Conservation (phyloP, 495 filamentous ascomycete genomes). For the Neurospora sp. region DNA sequence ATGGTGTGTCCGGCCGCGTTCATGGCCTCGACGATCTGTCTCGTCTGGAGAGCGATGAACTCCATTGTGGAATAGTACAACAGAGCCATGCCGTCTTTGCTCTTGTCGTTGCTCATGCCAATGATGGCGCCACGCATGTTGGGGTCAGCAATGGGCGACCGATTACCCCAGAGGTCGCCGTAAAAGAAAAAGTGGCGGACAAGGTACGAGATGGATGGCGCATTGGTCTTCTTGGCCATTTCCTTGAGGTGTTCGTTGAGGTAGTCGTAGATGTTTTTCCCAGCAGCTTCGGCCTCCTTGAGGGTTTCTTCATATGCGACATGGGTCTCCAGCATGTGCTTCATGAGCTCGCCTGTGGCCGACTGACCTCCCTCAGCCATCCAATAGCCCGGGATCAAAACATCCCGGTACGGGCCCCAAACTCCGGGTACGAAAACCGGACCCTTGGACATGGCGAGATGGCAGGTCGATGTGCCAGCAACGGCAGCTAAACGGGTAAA, state of each 20-base stretch:
- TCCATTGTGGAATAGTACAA: conserved; percentile 93
- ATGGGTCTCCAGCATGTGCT: conserved; percentile 89
- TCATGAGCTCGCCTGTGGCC: conserved; percentile 87
- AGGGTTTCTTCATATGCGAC: conserved; percentile 70
- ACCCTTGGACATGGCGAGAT: conserved; percentile 86
- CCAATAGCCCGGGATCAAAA: conserved; percentile 84
- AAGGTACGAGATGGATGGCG: conserved; percentile 72
- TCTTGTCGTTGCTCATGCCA: conserved; percentile 75
- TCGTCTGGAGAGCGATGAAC: conserved; percentile 93
- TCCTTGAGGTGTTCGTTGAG: conserved; percentile 80
- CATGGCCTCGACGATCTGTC: conserved; percentile 90
- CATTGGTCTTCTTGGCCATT: conserved; percentile 53
- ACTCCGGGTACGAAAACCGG: conserved; percentile 89
- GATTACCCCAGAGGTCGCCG: conserved; percentile 95
- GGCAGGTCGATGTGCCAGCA: conserved; percentile 93
- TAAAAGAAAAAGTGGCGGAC: conserved; percentile 96
- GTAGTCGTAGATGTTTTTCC: conserved; percentile 85
- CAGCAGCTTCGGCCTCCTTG: conserved; percentile 64
- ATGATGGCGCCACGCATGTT: conserved; percentile 84
- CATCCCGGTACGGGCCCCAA: conserved; percentile 94
- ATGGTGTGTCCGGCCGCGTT: conserved; percentile 77
- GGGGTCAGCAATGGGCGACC: conserved; percentile 84
- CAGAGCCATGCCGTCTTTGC: conserved; percentile 73
- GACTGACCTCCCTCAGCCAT: conserved; percentile 95
- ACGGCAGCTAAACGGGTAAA: conserved; percentile 92